Percentiles rank a stretch among this genome's conserved stretches.
phyloP scores from a whole-genome alignment of 2,329 filamentous ascomycete species.

The Fusarium sp. region DNA sequence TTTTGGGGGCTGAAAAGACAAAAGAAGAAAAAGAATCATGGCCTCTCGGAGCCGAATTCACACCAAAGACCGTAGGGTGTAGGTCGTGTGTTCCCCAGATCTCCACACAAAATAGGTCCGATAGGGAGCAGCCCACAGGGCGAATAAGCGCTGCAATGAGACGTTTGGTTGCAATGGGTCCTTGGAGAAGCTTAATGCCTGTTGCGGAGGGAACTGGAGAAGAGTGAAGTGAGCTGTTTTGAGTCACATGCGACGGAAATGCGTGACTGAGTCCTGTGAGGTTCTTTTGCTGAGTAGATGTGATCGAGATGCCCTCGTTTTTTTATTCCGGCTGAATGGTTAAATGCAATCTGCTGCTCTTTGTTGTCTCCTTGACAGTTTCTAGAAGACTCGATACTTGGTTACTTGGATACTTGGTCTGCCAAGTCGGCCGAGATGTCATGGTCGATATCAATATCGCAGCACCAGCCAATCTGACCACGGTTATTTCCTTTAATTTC shows the following conservation, averaged over 20 bases:
- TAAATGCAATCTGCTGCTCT: too few relatives aligned
- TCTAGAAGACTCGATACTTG: background rate
- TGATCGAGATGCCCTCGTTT: background rate
- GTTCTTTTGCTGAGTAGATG: background rate
- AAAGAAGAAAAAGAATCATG: too few relatives aligned
- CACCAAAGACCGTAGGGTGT: background rate
- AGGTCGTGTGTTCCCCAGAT: slow-evolving; percentile 23
- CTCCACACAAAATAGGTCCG: slow-evolving; percentile 33
- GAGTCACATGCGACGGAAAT: slow-evolving; percentile 16
- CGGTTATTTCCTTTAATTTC: too few relatives aligned
- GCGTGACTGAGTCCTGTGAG: slow-evolving; percentile 4
- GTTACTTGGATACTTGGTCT: background rate
- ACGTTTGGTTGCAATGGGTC: slow-evolving; percentile 4
- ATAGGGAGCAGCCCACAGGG: slow-evolving; percentile 3
- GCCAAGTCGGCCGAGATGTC: background rate
- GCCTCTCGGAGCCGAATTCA: slow-evolving; percentile 15
- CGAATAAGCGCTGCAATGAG: slow-evolving; percentile 31
- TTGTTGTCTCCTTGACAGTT: background rate
- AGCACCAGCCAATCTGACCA: background rate
- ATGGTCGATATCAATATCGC: background rate
- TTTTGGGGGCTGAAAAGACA: slow-evolving; percentile 9
- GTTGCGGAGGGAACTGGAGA: background rate
- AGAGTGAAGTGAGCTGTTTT: background rate
- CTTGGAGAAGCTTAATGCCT: slow-evolving; percentile 14
- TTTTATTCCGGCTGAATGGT: slow-evolving; percentile 6